Percentiles rank a stretch among this genome's conserved stretches.
phyloP scores from a whole-genome alignment of 1,139 yeast species.

The Zygosaccharomyces sapae region DNA sequence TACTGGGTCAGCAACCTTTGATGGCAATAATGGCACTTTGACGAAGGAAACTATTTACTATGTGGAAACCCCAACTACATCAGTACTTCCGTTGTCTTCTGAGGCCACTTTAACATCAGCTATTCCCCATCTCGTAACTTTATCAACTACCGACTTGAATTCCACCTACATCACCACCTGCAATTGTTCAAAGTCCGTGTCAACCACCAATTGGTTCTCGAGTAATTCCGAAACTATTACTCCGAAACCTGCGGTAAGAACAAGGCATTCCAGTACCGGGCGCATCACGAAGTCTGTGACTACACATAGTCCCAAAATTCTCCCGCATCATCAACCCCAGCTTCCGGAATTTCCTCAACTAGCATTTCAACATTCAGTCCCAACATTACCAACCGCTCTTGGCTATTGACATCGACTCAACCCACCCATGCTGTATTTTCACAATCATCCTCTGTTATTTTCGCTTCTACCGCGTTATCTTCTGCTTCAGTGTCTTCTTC shows the following conservation, averaged over 20 bases:
- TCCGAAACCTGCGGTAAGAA: neutral
- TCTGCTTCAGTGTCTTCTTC: too few relatives aligned
- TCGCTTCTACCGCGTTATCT: too few relatives aligned
- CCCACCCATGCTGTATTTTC: too few relatives aligned
- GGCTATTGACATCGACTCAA: too few relatives aligned
- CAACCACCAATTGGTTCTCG: neutral
- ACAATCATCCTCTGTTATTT: neutral
- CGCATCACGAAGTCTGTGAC: too few relatives aligned
- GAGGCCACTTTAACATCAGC: neutral
- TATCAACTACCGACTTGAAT: neutral
- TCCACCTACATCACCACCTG: neutral
- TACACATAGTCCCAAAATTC: too few relatives aligned
- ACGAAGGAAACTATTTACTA: constrained; percentile 19
- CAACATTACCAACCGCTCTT: neutral
- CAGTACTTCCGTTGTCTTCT: too few relatives aligned
- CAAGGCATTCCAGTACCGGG: too few relatives aligned
- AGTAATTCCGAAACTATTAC: neutral
- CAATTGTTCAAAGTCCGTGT: neutral
- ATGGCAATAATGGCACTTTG: constrained; percentile 13
- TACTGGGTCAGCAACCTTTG: constrained; percentile 14
- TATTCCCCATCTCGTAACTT: neutral
- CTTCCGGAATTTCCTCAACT: too few relatives aligned
- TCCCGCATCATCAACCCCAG: too few relatives aligned
- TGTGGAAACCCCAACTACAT: constrained; percentile 7
- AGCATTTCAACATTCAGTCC: too few relatives aligned